Percentiles rank a stretch among this genome's conserved stretches.
Conservation (phyloP, 192 early-diverging fungal species). For the Backusella mclennaniae region DNA sequence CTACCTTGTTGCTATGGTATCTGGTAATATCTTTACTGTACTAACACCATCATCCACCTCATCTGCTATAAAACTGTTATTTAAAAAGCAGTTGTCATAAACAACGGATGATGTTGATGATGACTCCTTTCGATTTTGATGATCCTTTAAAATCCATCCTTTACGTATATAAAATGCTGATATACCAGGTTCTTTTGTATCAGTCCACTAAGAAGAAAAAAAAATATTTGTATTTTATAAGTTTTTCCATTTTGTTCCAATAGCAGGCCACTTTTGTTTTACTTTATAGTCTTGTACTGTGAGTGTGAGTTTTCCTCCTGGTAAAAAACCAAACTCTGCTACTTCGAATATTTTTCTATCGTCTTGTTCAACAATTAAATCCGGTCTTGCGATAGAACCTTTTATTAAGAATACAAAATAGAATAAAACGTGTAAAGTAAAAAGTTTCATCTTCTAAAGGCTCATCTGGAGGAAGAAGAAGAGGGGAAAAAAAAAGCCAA, state of each 20-base stretch:
- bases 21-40: slow-evolving; percentile 24
- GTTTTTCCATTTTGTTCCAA: not conserved
- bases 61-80: slow-evolving; percentile 39
- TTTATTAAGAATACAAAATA: not conserved
- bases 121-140: slow-evolving; percentile 16
- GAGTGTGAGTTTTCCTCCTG: slow-evolving; percentile 41
- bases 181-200: slow-evolving; percentile 17
- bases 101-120: not conserved
- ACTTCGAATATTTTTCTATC: slow-evolving; percentile 18
- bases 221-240: not conserved
- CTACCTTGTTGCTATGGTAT: not conserved
- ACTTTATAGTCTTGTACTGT: slow-evolving; percentile 37
- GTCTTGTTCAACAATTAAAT: slow-evolving; percentile 4
- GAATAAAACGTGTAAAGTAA: not conserved
- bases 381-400: not conserved
- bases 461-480: not conserved
- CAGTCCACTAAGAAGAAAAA: slow-evolving; percentile 21
- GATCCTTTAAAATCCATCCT: slow-evolving; percentile 19
- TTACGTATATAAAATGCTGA: slow-evolving; percentile 34
- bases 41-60: slow-evolving; percentile 37
- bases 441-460: not conserved
- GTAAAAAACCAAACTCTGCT: slow-evolving; percentile 49
- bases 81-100: slow-evolving; percentile 39
- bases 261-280: not conserved
- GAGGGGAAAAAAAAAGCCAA: not conserved